A percentile compares a stretch with the other conserved stretches of the same genome.
Evolutionary conservation across 345 rosid species (phyloP).

Genomic region (Cardamine occulta): DNA sequence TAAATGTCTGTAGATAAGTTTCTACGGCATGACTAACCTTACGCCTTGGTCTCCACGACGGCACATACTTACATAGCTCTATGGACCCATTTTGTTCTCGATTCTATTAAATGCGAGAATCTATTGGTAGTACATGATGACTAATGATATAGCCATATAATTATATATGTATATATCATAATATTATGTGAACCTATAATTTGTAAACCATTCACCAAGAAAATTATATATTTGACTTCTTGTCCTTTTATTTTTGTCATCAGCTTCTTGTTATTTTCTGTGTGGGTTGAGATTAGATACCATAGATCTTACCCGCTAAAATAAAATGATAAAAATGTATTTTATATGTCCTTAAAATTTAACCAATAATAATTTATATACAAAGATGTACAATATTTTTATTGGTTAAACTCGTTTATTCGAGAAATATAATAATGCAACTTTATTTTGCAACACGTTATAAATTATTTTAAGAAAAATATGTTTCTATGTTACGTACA

Average conservation of each 20-base stretch:
- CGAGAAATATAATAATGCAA: neutral
- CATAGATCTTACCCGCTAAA: neutral
- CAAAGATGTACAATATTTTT: neutral
- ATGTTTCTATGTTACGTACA: neutral
- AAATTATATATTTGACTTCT: conserved; percentile 35
- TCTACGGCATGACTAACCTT: conserved; percentile 22
- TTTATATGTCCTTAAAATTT: neutral
- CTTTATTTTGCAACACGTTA: neutral
- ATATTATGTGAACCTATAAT: neutral
- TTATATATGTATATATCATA: neutral
- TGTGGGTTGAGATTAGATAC: neutral
- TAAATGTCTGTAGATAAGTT: conserved; percentile 15
- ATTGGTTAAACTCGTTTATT: neutral
- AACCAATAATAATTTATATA: too few relatives aligned
- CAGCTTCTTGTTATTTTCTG: conserved; percentile 26
- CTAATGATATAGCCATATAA: neutral
- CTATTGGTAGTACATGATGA: neutral
- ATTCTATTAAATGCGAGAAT: conserved; percentile 20
- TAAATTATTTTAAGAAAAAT: neutral
- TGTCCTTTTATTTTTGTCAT: conserved; percentile 17
- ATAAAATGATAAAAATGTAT: neutral
- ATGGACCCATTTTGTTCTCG: conserved; percentile 33
- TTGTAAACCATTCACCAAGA: conserved; percentile 29
- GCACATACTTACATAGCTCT: conserved; percentile 22
- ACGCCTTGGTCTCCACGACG: conserved; percentile 34